These are phyloP conservation scores for Globisporangium camurandrum DNA, from an alignment of 352 stramenopile species.

Conservation along the genomic window DNA sequence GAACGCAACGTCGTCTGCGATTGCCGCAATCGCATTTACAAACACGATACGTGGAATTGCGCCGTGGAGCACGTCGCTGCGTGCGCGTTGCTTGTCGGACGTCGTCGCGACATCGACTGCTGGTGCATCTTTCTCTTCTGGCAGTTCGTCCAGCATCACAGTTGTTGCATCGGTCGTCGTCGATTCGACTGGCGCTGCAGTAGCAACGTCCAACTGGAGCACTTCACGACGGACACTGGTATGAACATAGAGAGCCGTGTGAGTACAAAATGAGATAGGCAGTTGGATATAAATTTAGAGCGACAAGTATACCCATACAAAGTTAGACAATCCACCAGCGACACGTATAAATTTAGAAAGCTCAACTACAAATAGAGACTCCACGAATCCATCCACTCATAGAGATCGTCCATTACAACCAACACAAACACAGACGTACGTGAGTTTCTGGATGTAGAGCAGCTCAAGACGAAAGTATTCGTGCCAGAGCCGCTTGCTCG, in stretches of 20 bases:
- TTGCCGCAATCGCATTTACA: constrained; percentile 56
- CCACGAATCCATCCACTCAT: too few species aligned
- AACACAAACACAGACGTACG: too few species aligned
- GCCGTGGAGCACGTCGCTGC: constrained; percentile 64
- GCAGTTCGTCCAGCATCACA: constrained; percentile 52
- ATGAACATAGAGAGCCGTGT: too few species aligned
- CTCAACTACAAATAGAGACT: too few species aligned
- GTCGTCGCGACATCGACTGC: constrained; percentile 18
- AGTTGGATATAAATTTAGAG: too few species aligned
- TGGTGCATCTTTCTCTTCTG: constrained; percentile 39
- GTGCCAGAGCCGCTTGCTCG: constrained; percentile 78
- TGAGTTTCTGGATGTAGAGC: constrained; percentile 87
- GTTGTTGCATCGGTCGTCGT: too few species aligned
- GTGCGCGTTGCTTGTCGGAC: constrained; percentile 49
- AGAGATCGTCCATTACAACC: too few species aligned
- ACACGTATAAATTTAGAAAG: neutral
- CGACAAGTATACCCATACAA: neutral
- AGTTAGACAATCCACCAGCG: neutral
- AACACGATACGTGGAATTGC: constrained; percentile 82
- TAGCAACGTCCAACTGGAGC: constrained; percentile 57
- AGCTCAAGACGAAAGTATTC: constrained; percentile 90
- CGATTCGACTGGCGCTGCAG: constrained; percentile 12
- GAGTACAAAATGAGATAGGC: too few species aligned
- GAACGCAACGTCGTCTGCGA: constrained; percentile 56
- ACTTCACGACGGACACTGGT: constrained; percentile 71